Evolutionary conservation across 148 eudicot species (phyloP), one percentile per base, ranked within the genome.

Genomic region (Silene latifolia): DNA sequence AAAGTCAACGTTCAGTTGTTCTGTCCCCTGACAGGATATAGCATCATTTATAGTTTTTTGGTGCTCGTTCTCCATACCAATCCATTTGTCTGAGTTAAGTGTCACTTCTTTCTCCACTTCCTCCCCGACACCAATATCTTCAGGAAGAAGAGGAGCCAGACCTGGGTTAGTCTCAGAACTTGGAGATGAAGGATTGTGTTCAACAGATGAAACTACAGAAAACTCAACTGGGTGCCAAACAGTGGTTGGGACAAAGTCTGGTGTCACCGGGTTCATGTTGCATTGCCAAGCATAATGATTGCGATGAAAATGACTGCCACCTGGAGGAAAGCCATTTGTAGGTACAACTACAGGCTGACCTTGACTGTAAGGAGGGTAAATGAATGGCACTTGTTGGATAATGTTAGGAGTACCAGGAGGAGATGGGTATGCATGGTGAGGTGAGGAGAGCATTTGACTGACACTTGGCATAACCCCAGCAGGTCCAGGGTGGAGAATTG

Each of bases 341-440:
- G 97, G 86, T 29, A 93, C 51, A 39, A 39, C 44, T 6, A 39
- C 44, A 39, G 92, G 81, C 72, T 83, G 94, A 18, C 90, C 79
- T 80, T 92, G 96, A 84, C 89, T 84, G 80, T 77, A 96, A 10
- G 99, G 89, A 47, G 99, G 98, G 77, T 95, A 95, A 78, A 95
- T 78, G 82, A 90, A 90, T 9, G 90, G 96, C 77, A 96, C 78
- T 11, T 88, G 86, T 82, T 86, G 97, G 44, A 95, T 89, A 67
- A 96, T 86, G 81, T 85, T 90, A 39, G 97, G 98, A 44, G 99
- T 92, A n/a, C 79, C 79, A 56, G 99, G 99, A 69, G 99, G 93
- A 71, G 99, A 89, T 9, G 94, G 97, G 82, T 86, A 96, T 5
- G 87, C 81, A 73, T 87, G 98, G 75, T 85, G 96, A 72, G 95